A percentile compares a stretch with the other conserved stretches of the same genome.
phyloP scores from a whole-genome alignment of 2,329 filamentous ascomycete genomes.

The Gnomoniopsis smithogilvyi region DNA sequence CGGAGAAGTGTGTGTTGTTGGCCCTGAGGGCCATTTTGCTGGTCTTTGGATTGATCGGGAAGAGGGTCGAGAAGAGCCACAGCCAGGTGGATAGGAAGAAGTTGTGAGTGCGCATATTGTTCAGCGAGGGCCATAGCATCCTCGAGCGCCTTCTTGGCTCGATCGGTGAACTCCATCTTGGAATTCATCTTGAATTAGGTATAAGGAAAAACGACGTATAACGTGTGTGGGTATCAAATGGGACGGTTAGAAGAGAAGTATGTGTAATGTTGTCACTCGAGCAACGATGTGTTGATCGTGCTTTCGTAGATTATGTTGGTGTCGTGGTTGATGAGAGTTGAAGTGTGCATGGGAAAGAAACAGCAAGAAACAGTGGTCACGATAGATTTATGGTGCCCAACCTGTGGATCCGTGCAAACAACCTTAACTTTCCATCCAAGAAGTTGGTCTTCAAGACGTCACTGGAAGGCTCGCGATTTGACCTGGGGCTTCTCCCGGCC shows the following conservation, averaged over 20 bases:
- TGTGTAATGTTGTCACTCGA: not conserved
- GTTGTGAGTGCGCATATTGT: slow-evolving; percentile 87
- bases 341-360: not conserved
- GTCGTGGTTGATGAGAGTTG: not conserved
- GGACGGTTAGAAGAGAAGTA: not conserved
- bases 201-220: not conserved
- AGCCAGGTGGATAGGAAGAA: slow-evolving; percentile 86
- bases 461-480: slow-evolving; percentile 9
- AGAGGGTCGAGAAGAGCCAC: slow-evolving; percentile 76
- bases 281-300: slow-evolving; percentile 13
- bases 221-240: not conserved
- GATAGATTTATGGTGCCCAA: slow-evolving; percentile 13
- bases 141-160: slow-evolving; percentile 83
- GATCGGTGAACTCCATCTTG: slow-evolving; percentile 89
- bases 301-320: not conserved
- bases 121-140: slow-evolving; percentile 86
- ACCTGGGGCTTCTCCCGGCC: not conserved
- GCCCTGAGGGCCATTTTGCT: slow-evolving; percentile 69
- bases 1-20: slow-evolving; percentile 76
- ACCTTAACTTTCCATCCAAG: slow-evolving; percentile 3
- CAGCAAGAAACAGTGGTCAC: not conserved
- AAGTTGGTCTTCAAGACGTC: slow-evolving; percentile 8
- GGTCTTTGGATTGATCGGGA: slow-evolving; percentile 74
- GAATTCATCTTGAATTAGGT: slow-evolving; percentile 58
- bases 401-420: slow-evolving; percentile 13